Conservation (phyloP, 192 early-diverging fungal species). For the Coemansia sp. region DNA sequence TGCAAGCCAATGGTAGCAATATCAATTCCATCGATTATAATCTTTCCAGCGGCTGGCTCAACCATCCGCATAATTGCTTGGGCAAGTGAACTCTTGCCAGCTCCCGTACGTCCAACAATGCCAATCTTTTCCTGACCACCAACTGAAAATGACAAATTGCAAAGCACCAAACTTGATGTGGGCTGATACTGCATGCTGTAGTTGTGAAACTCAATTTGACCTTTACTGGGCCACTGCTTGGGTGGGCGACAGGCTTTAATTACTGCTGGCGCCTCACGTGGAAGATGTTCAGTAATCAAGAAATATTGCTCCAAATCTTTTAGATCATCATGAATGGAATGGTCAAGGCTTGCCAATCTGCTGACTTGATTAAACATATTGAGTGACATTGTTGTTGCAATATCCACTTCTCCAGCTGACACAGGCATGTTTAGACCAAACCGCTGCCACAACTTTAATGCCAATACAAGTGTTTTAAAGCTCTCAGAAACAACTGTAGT, state of each 20-base stretch:
- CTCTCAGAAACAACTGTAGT: not conserved
- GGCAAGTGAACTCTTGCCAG: conserved; percentile 67
- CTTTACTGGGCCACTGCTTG: conserved; percentile 62
- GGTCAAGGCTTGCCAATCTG: not conserved
- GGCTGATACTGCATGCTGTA: conserved; percentile 26
- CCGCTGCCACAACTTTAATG: conserved; percentile 7
- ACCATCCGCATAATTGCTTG: conserved; percentile 65
- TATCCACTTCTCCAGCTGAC: conserved; percentile 17
- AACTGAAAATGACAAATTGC: conserved; percentile 58
- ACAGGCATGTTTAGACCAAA: not conserved
- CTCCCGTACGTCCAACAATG: conserved; percentile 86
- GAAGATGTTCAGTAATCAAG: not conserved
- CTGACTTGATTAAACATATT: not conserved
- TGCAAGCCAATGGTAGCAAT: conserved; percentile 58
- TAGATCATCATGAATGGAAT: conserved; percentile 5
- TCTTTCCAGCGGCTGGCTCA: conserved; percentile 54
- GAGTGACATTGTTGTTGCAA: not conserved
- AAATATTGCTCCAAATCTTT: not conserved
- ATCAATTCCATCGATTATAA: conserved; percentile 64
- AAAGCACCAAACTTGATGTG: conserved; percentile 8
- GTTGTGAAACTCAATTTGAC: conserved; percentile 59
- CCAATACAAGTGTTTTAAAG: conserved; percentile 3
- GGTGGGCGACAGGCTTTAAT: conserved; percentile 56
- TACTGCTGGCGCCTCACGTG: conserved; percentile 62
- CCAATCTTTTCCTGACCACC: conserved; percentile 69